Conservation (phyloP, 2,329 filamentous ascomycete genomes). For the Epichloe gansuensis region DNA sequence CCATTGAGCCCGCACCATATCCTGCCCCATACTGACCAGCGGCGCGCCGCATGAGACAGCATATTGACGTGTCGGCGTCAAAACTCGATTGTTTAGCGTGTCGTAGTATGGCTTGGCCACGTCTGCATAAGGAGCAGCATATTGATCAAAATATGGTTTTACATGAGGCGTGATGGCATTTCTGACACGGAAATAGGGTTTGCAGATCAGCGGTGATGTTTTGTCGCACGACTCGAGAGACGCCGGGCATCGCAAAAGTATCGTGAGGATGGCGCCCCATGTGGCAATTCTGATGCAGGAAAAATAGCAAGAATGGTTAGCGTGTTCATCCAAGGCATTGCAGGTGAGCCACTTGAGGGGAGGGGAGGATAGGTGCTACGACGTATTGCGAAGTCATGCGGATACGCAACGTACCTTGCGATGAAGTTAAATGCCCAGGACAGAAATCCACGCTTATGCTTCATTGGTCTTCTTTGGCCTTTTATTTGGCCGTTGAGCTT, state of each 20-base stretch:
- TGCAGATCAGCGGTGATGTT: slow-evolving; percentile 66
- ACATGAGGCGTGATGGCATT: slow-evolving; percentile 57
- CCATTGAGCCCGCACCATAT: slow-evolving; percentile 63
- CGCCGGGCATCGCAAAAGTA: slow-evolving; percentile 72
- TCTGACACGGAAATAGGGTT: slow-evolving; percentile 63
- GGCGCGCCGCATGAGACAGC: slow-evolving; percentile 66
- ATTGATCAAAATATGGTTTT: slow-evolving; percentile 73
- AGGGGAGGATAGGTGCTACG: too few species aligned
- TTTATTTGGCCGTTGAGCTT: slow-evolving; percentile 19
- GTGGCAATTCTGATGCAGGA: slow-evolving; percentile 49
- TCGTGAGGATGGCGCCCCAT: slow-evolving; percentile 76
- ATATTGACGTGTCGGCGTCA: slow-evolving; percentile 55
- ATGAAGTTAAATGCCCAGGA: slow-evolving; percentile 33
- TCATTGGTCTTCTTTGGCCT: slow-evolving; percentile 12
- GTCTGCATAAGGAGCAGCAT: slow-evolving; percentile 74
- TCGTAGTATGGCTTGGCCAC: slow-evolving; percentile 64
- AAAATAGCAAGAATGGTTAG: background rate
- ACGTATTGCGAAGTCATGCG: too few species aligned
- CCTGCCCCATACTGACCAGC: slow-evolving; percentile 52
- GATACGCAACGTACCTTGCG: slow-evolving; percentile 36
- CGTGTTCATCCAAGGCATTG: too few species aligned
- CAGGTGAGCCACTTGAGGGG: too few species aligned
- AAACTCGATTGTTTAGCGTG: slow-evolving; percentile 47
- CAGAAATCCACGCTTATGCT: slow-evolving; percentile 18
- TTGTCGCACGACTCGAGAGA: slow-evolving; percentile 55